Percentiles rank a stretch among this genome's conserved stretches.
Conservation (phyloP, 306 rosid genomes). For the Lathyrus oleraceus region DNA sequence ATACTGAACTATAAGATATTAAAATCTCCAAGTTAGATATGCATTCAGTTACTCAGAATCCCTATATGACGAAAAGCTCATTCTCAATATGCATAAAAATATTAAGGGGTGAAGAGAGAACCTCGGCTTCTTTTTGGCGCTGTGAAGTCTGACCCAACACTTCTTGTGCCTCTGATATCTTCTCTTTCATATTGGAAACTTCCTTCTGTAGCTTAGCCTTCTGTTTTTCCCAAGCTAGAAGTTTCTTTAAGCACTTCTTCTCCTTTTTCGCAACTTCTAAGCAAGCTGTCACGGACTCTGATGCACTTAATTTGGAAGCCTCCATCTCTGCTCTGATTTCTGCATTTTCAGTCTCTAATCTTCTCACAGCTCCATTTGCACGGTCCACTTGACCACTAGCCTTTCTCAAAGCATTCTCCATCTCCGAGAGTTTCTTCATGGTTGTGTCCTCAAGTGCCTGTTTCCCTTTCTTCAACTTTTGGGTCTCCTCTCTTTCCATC, state of each 20-base stretch:
- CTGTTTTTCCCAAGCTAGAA: constrained; percentile 95
- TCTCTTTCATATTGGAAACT: constrained; percentile 67
- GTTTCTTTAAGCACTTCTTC: constrained; percentile 77
- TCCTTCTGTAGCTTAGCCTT: constrained; percentile 77
- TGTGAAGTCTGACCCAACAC: constrained; percentile 56
- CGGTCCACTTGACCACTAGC: constrained; percentile 95
- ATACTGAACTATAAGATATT: constrained; percentile 8
- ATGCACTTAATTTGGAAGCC: constrained; percentile 96
- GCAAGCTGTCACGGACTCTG: constrained; percentile 79
- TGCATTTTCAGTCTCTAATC: constrained; percentile 87
- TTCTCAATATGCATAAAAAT: constrained; percentile 14
- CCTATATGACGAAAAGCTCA: neutral
- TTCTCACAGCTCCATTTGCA: constrained; percentile 83
- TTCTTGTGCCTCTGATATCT: constrained; percentile 63
- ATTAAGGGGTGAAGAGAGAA: constrained; percentile 35
- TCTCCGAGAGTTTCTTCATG: constrained; percentile 89
- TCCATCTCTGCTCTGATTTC: constrained; percentile 97
- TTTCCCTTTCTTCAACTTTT: constrained; percentile 87
- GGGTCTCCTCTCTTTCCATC: constrained; percentile 94
- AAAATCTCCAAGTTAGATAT: neutral
- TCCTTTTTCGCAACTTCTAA: constrained; percentile 89
- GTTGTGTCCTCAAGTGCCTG: constrained; percentile 82
- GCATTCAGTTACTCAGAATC: constrained; percentile 15
- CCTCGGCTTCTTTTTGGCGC: constrained; percentile 79
- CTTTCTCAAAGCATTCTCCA: constrained; percentile 91